These are phyloP conservation scores for Gaertneriomyces sp. DNA, from an alignment of 192 early-diverging fungal genomes.

Conservation along the genomic window DNA sequence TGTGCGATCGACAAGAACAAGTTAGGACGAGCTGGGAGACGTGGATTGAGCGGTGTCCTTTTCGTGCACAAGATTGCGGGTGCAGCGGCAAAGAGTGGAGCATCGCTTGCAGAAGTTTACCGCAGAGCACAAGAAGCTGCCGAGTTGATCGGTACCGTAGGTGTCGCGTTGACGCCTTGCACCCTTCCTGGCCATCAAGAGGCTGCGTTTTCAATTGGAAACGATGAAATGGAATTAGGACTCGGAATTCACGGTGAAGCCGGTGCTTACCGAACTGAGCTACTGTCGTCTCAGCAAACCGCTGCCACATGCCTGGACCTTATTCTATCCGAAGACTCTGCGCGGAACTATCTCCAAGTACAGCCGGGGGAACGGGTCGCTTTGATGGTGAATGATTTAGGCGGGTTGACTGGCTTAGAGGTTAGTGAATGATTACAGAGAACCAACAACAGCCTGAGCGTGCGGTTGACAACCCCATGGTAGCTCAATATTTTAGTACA, in stretches of 20 bases:
- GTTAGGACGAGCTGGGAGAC: slow-evolving; percentile 65
- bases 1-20: slow-evolving; percentile 69
- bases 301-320: slow-evolving; percentile 37
- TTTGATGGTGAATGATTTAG: slow-evolving; percentile 84
- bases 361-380: slow-evolving; percentile 39
- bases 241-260: slow-evolving; percentile 85
- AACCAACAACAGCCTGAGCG: neutral
- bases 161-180: slow-evolving; percentile 70
- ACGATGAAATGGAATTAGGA: slow-evolving; percentile 64
- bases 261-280: slow-evolving; percentile 42
- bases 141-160: slow-evolving; percentile 71
- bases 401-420: slow-evolving; percentile 70
- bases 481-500: slow-evolving; percentile 49
- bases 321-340: slow-evolving; percentile 53
- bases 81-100: slow-evolving; percentile 54
- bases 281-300: slow-evolving; percentile 49
- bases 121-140: slow-evolving; percentile 53
- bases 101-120: slow-evolving; percentile 54
- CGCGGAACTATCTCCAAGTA: slow-evolving; percentile 29
- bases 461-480: neutral
- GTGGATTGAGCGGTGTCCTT: slow-evolving; percentile 76
- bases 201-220: slow-evolving; percentile 48
- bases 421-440: slow-evolving; percentile 42
- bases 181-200: slow-evolving; percentile 63
- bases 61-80: slow-evolving; percentile 80